These are phyloP conservation scores for Boletellus sp. DNA, from an alignment of 768 basidiomycete species.

Conservation along the genomic window DNA sequence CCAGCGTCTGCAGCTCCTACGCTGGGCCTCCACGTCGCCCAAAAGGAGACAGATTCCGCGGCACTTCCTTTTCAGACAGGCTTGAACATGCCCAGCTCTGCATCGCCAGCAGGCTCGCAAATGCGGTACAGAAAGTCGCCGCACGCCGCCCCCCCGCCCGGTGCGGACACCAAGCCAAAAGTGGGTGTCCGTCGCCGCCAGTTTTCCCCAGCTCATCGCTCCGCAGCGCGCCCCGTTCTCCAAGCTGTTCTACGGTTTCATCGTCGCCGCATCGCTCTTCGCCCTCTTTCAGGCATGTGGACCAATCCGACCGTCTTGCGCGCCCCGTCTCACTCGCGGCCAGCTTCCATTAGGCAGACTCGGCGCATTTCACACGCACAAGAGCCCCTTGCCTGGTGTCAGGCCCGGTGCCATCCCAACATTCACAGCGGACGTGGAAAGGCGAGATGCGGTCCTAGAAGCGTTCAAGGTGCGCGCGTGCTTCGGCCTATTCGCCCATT, in stretches of 20 bases:
- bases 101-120: constrained; percentile 12
- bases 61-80: constrained; percentile 16
- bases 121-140: constrained; percentile 25
- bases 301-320: neutral
- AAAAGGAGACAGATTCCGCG: too few species aligned
- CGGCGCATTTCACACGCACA: neutral
- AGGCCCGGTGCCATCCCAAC: constrained; percentile 13
- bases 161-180: constrained; percentile 1
- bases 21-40: too few species aligned
- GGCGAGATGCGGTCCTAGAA: constrained; percentile 65
- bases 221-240: neutral
- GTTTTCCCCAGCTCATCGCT: neutral
- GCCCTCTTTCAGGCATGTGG: constrained; percentile 21
- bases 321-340: neutral
- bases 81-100: neutral
- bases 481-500: neutral
- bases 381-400: constrained; percentile 17
- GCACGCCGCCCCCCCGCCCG: neutral
- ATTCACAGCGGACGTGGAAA: constrained; percentile 54
- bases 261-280: constrained; percentile 7
- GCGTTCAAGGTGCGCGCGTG: constrained; percentile 67
- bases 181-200: neutral
- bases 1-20: too few species aligned
- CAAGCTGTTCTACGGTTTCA: constrained; percentile 10
- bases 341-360: constrained; percentile 18